Base-by-base conservation (phyloP, 768 basidiomycete genomes). In the Boletus coccyginus region DNA sequence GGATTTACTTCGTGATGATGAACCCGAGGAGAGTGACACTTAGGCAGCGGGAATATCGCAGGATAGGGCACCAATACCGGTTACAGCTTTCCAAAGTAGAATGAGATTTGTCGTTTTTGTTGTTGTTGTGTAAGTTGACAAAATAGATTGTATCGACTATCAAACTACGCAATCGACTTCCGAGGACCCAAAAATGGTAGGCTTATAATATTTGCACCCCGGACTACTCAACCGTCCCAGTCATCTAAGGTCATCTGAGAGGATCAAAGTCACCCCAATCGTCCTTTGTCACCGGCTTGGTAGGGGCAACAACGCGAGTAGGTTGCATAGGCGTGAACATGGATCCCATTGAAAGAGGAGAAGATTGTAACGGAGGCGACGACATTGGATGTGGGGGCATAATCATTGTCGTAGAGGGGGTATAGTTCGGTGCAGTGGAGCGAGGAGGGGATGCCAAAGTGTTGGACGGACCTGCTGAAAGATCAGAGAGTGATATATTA, bases 191-290 rank as follows among this genome's bases (percentile, higher is more conserved):
- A 21, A 21, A 21, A 21, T 21, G 21, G 21, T 21, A 21, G 21
- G 21, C 21, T 21, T 21, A 21, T 21, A 21, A 21, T 21, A 21
- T 21, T 21, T 21, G 21, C 21, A 21, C 21, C 21, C 21, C 21
- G 2, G 21, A 2, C 21, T 21, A 21, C 21, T 21, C 21, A 21
- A 21, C 21, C 21, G 21, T 21, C 21, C 21, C 21, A 2, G 2
- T 21, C 29, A 38, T 54, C 52, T 29, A 57, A 46, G 24, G 40
- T 70, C 52, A 73, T 44, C 56, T 71, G 31, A 71, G 70, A 13
- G 91, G 91, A 74, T 93, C 91, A 66, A 93, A 93, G 67, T 90
- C 91, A 24, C 83, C 83, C 87, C 88, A 91, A 56, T 85, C 85
- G 60, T 85, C 80, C 62, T 86, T 87, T 33, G 83, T 79, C 14